phyloP scores from a whole-genome alignment of 129 eudicot species.

The Helianthus tuberosus region DNA sequence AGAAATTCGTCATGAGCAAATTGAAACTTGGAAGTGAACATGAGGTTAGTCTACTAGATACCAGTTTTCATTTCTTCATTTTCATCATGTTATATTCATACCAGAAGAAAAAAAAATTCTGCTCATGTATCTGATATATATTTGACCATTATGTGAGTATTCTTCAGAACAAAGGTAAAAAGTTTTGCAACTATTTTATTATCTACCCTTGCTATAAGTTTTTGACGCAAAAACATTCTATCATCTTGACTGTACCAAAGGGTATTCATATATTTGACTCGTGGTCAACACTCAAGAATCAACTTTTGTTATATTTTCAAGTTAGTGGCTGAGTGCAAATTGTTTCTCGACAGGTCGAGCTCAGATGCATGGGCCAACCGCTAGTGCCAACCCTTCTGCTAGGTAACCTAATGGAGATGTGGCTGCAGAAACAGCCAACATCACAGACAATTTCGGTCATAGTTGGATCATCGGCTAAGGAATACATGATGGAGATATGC shows the following conservation, averaged over 20 bases:
- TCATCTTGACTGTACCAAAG: slow-evolving; percentile 7
- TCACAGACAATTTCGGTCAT: slow-evolving; percentile 52
- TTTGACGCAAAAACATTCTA: background rate
- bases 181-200: background rate
- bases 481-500: slow-evolving; percentile 76
- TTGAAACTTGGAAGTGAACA: slow-evolving; percentile 73
- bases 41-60: slow-evolving; percentile 50
- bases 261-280: background rate
- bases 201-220: background rate
- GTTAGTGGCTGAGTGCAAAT: background rate
- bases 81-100: slow-evolving; percentile 3
- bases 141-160: slow-evolving; percentile 1
- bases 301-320: background rate
- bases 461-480: slow-evolving; percentile 84
- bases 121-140: background rate
- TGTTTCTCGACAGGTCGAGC: slow-evolving; percentile 54
- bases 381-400: slow-evolving; percentile 60
- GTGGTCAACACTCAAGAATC: background rate
- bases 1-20: slow-evolving; percentile 72
- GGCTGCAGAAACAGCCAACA: slow-evolving; percentile 66
- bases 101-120: background rate
- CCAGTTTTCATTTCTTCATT: background rate
- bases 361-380: slow-evolving; percentile 72
- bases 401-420: slow-evolving; percentile 59
- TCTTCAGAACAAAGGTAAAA: background rate